Percentiles rank a stretch among this genome's conserved stretches.
Conservation (phyloP, 768 basidiomycete genomes). For the Tricholoma matsutake region DNA sequence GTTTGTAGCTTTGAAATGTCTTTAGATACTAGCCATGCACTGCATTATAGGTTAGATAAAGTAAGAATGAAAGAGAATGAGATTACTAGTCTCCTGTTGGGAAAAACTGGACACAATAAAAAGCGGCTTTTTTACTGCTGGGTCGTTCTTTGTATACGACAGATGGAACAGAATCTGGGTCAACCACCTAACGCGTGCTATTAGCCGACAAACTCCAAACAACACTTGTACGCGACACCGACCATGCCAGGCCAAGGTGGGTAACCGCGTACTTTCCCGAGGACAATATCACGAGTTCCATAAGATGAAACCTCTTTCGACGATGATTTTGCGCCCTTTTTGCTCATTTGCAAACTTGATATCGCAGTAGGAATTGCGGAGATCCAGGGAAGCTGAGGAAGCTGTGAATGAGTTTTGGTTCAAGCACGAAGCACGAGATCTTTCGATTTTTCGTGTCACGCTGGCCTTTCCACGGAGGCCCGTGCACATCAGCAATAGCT, state of each 20-base stretch:
- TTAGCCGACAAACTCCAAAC: neutral
- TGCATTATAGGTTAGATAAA: slow-evolving; percentile 26
- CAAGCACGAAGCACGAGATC: neutral
- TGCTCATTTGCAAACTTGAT: too few relatives aligned
- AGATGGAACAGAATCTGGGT: slow-evolving; percentile 62
- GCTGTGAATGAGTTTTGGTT: too few relatives aligned
- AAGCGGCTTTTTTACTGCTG: slow-evolving; percentile 61
- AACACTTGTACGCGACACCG: slow-evolving; percentile 17
- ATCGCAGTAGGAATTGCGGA: too few relatives aligned
- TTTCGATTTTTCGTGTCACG: neutral
- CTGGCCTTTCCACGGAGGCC: neutral
- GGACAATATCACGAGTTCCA: slow-evolving; percentile 78
- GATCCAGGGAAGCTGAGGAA: too few relatives aligned
- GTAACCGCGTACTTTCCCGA: slow-evolving; percentile 91
- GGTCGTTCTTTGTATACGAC: slow-evolving; percentile 71
- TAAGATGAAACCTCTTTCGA: slow-evolving; percentile 49
- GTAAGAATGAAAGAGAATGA: slow-evolving; percentile 6
- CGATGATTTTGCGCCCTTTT: slow-evolving; percentile 46
- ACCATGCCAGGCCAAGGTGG: slow-evolving; percentile 96
- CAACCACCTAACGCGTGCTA: slow-evolving; percentile 64
- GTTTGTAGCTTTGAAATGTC: slow-evolving; percentile 78
- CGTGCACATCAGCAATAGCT: neutral
- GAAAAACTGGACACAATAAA: slow-evolving; percentile 82
- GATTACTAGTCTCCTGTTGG: slow-evolving; percentile 92
- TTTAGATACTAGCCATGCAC: slow-evolving; percentile 80